These are phyloP conservation scores for Stachybotrys echinatus DNA, from an alignment of 2,329 filamentous ascomycete genomes.

Conservation along the genomic window DNA sequence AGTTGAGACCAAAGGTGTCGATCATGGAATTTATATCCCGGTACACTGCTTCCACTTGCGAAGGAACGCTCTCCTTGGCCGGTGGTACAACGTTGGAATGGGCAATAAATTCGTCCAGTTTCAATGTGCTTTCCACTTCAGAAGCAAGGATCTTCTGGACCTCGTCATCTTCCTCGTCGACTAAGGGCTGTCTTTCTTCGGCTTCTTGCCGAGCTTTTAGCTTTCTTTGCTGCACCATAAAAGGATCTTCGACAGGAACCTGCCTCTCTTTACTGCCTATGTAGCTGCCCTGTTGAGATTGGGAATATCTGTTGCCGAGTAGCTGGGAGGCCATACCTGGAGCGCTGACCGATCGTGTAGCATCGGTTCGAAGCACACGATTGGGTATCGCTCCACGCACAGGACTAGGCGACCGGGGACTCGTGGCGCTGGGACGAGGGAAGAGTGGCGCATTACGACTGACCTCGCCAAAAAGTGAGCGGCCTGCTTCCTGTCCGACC, in stretches of 20 bases:
- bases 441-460: conserved; percentile 46
- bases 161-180: conserved; percentile 66
- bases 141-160: conserved; percentile 58
- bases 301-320: conserved; percentile 34
- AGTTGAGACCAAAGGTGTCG: conserved; percentile 83
- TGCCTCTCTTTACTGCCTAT: conserved; percentile 30
- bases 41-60: conserved; percentile 63
- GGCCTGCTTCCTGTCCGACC: conserved; percentile 36
- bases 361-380: conserved; percentile 42
- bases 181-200: conserved; percentile 50
- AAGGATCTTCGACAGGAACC: conserved; percentile 36
- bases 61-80: conserved; percentile 52
- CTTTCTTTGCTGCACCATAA: conserved; percentile 45
- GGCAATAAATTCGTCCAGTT: conserved; percentile 63
- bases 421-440: conserved; percentile 47
- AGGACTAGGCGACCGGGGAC: conserved; percentile 69
- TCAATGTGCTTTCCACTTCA: conserved; percentile 55
- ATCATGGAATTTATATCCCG: conserved; percentile 91
- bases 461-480: conserved; percentile 51
- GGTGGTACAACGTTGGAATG: conserved; percentile 49
- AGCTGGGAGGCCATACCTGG: conserved; percentile 54
- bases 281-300: conserved; percentile 29
- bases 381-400: conserved; percentile 53
- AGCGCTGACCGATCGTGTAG: conserved; percentile 53
- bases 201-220: conserved; percentile 50